Evolutionary conservation across 305 asterid genomes (phyloP), one percentile per base, ranked within the genome.

Genomic region (Fraxinus greggii): DNA sequence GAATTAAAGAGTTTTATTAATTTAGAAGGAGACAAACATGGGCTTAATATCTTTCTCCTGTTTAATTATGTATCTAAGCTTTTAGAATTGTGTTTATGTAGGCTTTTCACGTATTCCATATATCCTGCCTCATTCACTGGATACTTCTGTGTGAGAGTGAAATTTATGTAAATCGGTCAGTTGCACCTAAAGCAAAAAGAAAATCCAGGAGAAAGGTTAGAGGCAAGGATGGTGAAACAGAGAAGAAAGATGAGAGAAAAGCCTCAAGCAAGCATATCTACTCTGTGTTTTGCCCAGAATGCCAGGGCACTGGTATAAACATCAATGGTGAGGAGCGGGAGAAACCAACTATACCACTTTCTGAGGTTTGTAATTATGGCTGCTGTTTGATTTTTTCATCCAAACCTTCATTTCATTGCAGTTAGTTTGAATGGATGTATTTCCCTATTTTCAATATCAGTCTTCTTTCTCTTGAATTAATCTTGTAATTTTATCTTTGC

Each of bases 101-200:
- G 99, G 98, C 98, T 19, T 93, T 95, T 89, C 99, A 95, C 86
- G 82, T 95, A 38, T 95, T 87, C 83, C 99, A 95, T 77, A 83
- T 89, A 79, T 93, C 99, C 78, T 95, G 99, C 84, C 97, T 95
- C 85, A 85, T 95, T 80, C 98, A 92, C 35, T 95, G 99, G 99
- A 80, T 95, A 76, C 88, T 95, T 83, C 90, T 91, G 1, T 92
- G 97, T 83, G 98, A 93, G 90, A 89, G 89, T 89, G 95, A 92
- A 90, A 77, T 81, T 65, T 79, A 75, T 87, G 84, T 76, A 54
- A 90, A 89, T 36, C 90, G 85, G 82, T 72, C 87, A 19, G 88
- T 80, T 72, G 90, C 78, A 76, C 85, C 92, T 28, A 83, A 89
- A 84, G 82, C 23, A 76, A 92, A 86, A 83, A 80, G 89, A 81